Conservation (phyloP, 2,329 filamentous ascomycete species). For the Aspergillus chevalieri region DNA sequence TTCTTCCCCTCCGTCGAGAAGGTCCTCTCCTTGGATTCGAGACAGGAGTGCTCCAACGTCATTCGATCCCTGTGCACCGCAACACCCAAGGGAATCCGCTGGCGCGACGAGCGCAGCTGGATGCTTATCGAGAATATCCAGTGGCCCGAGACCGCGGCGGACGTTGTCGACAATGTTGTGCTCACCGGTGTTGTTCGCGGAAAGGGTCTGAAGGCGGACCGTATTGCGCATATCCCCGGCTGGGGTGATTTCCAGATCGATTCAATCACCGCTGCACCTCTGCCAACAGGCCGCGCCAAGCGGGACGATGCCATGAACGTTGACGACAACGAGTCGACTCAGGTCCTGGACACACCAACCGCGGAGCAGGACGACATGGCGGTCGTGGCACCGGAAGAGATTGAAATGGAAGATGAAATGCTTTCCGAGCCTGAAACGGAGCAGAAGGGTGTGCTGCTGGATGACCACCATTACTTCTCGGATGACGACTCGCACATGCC, state of each 20-base stretch:
- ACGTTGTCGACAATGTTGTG: conserved; percentile 52
- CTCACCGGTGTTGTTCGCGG: conserved; percentile 83
- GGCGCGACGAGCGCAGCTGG: conserved; percentile 94
- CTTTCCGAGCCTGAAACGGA: conserved; percentile 47
- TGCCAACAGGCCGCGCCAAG: conserved; percentile 51
- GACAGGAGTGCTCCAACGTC: conserved; percentile 85
- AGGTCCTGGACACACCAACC: conserved; percentile 63
- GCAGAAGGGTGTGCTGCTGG: conserved; percentile 75
- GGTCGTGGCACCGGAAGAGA: conserved; percentile 79
- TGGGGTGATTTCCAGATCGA: conserved; percentile 93
- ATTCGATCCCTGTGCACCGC: conserved; percentile 87
- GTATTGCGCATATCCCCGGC: conserved; percentile 83
- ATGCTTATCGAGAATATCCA: conserved; percentile 79
- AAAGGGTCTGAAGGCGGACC: conserved; percentile 78
- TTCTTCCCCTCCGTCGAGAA: conserved; percentile 93
- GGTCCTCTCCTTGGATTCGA: conserved; percentile 77
- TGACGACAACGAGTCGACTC: conserved; percentile 48
- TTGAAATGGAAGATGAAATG: conserved; percentile 66
- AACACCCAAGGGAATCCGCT: conserved; percentile 86
- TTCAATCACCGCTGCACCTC: conserved; percentile 73
- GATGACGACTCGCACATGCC: conserved; percentile 66
- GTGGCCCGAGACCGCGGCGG: conserved; percentile 55
- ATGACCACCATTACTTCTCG: conserved; percentile 97
- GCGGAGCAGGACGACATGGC: conserved; percentile 77
- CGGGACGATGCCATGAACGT: conserved; percentile 59